These are phyloP conservation scores for Rhizopogon sp. DNA, from an alignment of 768 basidiomycete genomes.

Conservation along the genomic window DNA sequence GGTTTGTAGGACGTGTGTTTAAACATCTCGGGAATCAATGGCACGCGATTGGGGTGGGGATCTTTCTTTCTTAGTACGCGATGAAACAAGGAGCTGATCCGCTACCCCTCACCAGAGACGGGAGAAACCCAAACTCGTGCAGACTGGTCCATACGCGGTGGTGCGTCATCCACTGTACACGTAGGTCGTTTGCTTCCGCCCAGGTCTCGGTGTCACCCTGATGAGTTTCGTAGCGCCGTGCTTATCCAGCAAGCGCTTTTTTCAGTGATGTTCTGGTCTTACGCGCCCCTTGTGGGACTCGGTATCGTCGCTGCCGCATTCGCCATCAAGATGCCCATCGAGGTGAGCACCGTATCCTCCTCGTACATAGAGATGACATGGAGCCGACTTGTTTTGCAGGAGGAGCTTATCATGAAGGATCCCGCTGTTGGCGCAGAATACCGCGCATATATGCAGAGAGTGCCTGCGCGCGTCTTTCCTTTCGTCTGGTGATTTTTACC, in stretches of 20 bases:
- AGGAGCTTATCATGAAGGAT: slow-evolving; percentile 22
- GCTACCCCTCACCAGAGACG: slow-evolving; percentile 13
- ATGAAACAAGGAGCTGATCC: not conserved
- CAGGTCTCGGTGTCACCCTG: too few relatives aligned
- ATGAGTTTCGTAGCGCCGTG: slow-evolving; percentile 4
- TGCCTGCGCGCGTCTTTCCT: slow-evolving; percentile 23
- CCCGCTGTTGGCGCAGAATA: slow-evolving; percentile 18
- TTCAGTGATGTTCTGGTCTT: slow-evolving; percentile 28
- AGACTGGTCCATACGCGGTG: slow-evolving; percentile 27
- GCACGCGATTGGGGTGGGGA: slow-evolving; percentile 21
- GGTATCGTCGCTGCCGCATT: slow-evolving; percentile 14
- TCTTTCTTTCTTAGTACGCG: slow-evolving; percentile 1
- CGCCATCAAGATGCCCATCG: slow-evolving; percentile 28
- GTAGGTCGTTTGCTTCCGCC: slow-evolving; percentile 6
- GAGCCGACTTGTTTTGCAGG: slow-evolving; percentile 9
- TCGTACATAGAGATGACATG: not conserved
- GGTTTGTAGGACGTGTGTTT: not conserved
- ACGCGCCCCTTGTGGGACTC: slow-evolving; percentile 18
- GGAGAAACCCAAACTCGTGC: slow-evolving; percentile 26
- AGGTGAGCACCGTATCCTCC: slow-evolving; percentile 8
- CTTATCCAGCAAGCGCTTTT: slow-evolving; percentile 15
- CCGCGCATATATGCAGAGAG: slow-evolving; percentile 19
- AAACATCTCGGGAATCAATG: slow-evolving; percentile 22
- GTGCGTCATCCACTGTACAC: slow-evolving; percentile 27
- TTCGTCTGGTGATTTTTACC: slow-evolving; percentile 18